A percentile compares a stretch with the other conserved stretches of the same genome.
phyloP scores from a whole-genome alignment of 768 basidiomycete species.

The Infundibulicybe gibba region DNA sequence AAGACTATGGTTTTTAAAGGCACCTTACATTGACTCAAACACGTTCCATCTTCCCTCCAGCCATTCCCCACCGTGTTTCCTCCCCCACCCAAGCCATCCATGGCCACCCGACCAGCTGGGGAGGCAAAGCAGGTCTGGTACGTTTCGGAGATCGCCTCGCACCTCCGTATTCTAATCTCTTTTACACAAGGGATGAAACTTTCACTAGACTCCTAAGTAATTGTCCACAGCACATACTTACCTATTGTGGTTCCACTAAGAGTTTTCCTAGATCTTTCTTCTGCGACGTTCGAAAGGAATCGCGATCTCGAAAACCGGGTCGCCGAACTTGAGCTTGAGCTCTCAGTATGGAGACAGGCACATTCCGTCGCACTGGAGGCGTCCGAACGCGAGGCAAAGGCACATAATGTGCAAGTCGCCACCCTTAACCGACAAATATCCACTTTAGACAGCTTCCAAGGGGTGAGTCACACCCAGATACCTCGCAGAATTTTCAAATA shows the following conservation, averaged over 20 bases:
- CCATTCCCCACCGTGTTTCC: conserved; percentile 20
- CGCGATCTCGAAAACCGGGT: conserved; percentile 61
- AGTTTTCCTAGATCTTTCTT: conserved; percentile 50
- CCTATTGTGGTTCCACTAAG: conserved; percentile 3
- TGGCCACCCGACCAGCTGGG: conserved; percentile 53
- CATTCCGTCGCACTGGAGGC: conserved; percentile 60
- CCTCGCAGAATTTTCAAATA: background rate
- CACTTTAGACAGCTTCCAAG: conserved; percentile 51
- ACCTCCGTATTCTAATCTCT: conserved; percentile 11
- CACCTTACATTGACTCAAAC: conserved; percentile 35
- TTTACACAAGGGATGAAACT: conserved; percentile 56
- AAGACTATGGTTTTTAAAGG: conserved; percentile 45
- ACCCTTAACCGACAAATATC: conserved; percentile 64
- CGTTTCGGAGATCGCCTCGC: conserved; percentile 19
- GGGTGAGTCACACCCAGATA: conserved; percentile 10
- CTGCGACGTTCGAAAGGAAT: conserved; percentile 60
- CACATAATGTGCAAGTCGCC: conserved; percentile 65
- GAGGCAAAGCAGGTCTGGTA: conserved; percentile 66
- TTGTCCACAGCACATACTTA: background rate
- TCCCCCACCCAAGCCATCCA: conserved; percentile 37
- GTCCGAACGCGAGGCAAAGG: conserved; percentile 57
- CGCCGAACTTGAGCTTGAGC: conserved; percentile 65
- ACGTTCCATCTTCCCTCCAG: conserved; percentile 35
- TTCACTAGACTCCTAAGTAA: conserved; percentile 59
- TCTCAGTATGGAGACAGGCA: conserved; percentile 69